Conservation (phyloP, 352 stramenopile species). For the Stramenopiles sp. region DNA sequence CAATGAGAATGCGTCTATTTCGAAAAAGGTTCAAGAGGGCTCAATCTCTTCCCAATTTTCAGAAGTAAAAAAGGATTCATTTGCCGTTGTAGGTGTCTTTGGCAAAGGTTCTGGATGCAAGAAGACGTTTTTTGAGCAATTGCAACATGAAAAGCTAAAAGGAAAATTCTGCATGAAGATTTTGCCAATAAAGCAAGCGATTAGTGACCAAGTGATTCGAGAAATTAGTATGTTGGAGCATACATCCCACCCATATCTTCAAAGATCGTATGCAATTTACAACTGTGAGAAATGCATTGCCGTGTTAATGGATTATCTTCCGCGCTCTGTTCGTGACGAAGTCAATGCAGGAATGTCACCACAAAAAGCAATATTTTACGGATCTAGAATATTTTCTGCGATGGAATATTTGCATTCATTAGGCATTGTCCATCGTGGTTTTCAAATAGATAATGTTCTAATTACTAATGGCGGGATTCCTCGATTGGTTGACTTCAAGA, state of each 20-base stretch:
- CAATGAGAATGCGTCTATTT: neutral
- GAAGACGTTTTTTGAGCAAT: neutral
- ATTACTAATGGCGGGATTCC: neutral
- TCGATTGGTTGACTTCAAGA: neutral
- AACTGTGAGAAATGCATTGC: neutral
- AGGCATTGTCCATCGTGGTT: neutral
- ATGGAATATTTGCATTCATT: neutral
- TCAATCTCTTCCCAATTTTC: neutral
- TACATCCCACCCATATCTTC: neutral
- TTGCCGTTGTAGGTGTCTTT: neutral
- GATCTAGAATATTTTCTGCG: neutral
- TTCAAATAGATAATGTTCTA: neutral
- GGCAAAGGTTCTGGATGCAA: neutral
- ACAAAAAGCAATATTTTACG: neutral
- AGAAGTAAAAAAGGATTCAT: neutral
- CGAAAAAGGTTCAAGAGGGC: neutral
- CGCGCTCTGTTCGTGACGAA: neutral
- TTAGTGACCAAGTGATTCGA: neutral
- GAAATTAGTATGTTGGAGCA: neutral
- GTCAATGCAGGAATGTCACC: neutral
- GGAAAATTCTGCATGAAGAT: neutral
- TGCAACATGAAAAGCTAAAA: neutral
- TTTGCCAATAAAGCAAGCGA: neutral
- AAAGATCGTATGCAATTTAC: neutral
- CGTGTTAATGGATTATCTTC: neutral